These are phyloP conservation scores for Rhytidiadelphus loreus DNA, from an alignment of 225 moss, liverwort and hornwort genomes.

Conservation along the genomic window DNA sequence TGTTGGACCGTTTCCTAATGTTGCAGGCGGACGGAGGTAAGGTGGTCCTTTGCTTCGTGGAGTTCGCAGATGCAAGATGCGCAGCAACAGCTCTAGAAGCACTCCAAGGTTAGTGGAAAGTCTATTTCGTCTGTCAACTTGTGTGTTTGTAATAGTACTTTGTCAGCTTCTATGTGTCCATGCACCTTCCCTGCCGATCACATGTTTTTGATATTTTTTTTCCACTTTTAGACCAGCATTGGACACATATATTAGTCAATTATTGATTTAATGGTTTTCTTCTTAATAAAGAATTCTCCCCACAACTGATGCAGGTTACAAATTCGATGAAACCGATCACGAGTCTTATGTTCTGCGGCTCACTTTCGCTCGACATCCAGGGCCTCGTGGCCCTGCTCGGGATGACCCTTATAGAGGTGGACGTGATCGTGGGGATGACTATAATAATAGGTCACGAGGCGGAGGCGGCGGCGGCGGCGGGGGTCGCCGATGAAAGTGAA, in stretches of 20 bases:
- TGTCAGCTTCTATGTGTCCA: neutral
- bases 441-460: conserved; percentile 47
- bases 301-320: conserved; percentile 62
- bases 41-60: conserved; percentile 97
- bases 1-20: neutral
- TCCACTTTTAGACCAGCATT: neutral
- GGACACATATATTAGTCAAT: neutral
- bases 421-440: conserved; percentile 60
- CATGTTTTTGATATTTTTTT: neutral
- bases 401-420: conserved; percentile 82
- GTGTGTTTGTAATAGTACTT: neutral
- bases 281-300: neutral
- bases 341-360: conserved; percentile 96
- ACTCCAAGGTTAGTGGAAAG: conserved; percentile 62
- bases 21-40: conserved; percentile 43
- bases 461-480: conserved; percentile 45
- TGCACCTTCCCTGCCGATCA: neutral
- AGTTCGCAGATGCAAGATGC: conserved; percentile 99
- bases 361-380: conserved; percentile 97
- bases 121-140: neutral
- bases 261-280: neutral
- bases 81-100: conserved; percentile 98
- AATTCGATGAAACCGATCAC: conserved; percentile 97
- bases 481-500: conserved; percentile 30
- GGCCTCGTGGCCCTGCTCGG: conserved; percentile 89